Evolutionary conservation across 31 red algal species (phyloP).

Genomic region (Endocladia muricata): DNA sequence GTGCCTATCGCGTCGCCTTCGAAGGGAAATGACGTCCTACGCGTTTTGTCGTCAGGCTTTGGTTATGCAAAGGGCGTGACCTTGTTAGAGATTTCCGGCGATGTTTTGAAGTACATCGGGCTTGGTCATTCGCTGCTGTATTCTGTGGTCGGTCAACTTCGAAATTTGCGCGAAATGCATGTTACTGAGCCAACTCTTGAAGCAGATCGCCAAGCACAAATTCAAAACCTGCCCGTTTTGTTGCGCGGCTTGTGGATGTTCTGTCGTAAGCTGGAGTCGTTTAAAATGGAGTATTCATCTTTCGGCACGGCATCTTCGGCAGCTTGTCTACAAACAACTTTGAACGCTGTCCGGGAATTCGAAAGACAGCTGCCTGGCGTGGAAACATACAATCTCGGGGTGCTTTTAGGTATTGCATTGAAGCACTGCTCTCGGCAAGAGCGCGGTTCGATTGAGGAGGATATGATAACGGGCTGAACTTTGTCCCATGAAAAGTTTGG

Average conservation of each 20-base stretch:
- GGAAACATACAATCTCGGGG: constrained; percentile 4
- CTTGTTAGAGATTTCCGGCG: background rate
- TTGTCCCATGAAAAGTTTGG: too few species aligned
- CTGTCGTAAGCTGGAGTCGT: background rate
- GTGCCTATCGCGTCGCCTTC: background rate
- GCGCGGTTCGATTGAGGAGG: too few species aligned
- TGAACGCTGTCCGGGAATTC: background rate
- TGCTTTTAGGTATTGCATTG: background rate
- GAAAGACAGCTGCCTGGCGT: background rate
- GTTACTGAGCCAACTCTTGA: background rate
- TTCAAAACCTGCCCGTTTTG: background rate
- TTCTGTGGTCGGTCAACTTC: background rate
- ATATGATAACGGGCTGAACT: too few species aligned
- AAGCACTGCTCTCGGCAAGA: background rate
- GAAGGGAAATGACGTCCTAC: background rate
- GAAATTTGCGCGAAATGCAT: background rate
- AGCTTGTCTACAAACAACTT: background rate
- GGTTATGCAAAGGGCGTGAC: background rate
- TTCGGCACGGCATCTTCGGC: background rate
- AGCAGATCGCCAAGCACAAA: background rate
- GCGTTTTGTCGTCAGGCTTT: background rate
- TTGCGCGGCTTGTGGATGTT: constrained; percentile 1
- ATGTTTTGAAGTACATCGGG: background rate
- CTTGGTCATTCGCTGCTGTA: background rate
- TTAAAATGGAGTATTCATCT: background rate